Evolutionary conservation across 768 basidiomycete genomes (phyloP).

Genomic region (Russula foetens): DNA sequence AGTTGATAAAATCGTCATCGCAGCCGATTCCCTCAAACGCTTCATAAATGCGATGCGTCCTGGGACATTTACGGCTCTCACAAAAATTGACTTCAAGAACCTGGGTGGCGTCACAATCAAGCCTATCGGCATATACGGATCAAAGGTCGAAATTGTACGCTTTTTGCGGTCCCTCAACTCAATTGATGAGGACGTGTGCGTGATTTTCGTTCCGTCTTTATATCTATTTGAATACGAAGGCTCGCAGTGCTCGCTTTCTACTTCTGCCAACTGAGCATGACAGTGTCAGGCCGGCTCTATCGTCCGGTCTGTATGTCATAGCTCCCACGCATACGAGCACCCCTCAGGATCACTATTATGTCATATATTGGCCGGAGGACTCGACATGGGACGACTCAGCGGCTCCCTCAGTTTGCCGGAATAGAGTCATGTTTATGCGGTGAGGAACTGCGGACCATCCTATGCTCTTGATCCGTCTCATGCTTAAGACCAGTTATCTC

Average conservation of each 20-base stretch:
- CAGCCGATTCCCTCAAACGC: slow-evolving; percentile 37
- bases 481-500: slow-evolving; percentile 38
- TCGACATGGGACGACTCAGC: slow-evolving; percentile 50
- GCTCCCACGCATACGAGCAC: slow-evolving; percentile 9
- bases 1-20: slow-evolving; percentile 59
- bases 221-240: slow-evolving; percentile 23
- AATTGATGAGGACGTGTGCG: slow-evolving; percentile 36
- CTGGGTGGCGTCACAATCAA: slow-evolving; percentile 40
- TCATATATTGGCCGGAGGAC: slow-evolving; percentile 28
- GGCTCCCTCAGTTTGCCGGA: slow-evolving; percentile 36
- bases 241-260: slow-evolving; percentile 21
- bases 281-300: slow-evolving; percentile 25
- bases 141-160: slow-evolving; percentile 39
- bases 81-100: slow-evolving; percentile 17
- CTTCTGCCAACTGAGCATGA: slow-evolving; percentile 13
- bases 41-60: slow-evolving; percentile 43
- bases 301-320: slow-evolving; percentile 46
- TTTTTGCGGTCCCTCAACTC: slow-evolving; percentile 32
- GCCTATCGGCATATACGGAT: slow-evolving; percentile 52
- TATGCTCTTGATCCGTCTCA: background rate
- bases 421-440: slow-evolving; percentile 58
- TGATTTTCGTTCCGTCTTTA: background rate
- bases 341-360: slow-evolving; percentile 30
- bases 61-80: slow-evolving; percentile 40
- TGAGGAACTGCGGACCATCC: slow-evolving; percentile 19